Conservation (phyloP, 2,329 filamentous ascomycete species). For the Trichoderma aggressivum region DNA sequence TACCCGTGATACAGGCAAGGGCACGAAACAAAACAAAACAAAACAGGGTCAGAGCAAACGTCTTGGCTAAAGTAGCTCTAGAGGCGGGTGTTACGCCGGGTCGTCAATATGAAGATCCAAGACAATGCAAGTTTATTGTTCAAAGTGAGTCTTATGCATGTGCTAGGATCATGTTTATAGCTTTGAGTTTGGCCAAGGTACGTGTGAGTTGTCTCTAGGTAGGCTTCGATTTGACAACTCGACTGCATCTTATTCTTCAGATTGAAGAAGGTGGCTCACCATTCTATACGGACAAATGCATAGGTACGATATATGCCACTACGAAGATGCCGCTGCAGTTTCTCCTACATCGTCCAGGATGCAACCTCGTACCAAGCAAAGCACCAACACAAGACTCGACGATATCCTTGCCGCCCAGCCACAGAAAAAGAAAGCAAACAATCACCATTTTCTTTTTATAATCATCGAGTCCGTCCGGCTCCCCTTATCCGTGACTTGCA, state of each 20-base stretch:
- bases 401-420: not conserved
- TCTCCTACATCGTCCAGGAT: not conserved
- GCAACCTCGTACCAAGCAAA: not conserved
- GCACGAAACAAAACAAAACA: not conserved
- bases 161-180: not conserved
- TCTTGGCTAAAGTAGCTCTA: not conserved
- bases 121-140: not conserved
- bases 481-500: not conserved
- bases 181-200: not conserved
- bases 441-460: not conserved
- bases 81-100: not conserved
- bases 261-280: not conserved
- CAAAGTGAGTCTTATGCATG: not conserved
- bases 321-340: not conserved
- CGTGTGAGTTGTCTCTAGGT: not conserved
- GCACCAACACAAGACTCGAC: not conserved
- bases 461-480: not conserved
- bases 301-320: not conserved
- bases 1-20: not conserved
- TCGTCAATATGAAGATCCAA: not conserved
- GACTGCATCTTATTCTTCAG: not conserved
- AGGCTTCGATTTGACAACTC: not conserved
- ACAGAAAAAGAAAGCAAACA: not conserved
- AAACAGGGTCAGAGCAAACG: not conserved
- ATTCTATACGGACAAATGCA: not conserved